phyloP scores from a whole-genome alignment of 1,139 yeast genomes.

The Torulaspora pretoriensis region DNA sequence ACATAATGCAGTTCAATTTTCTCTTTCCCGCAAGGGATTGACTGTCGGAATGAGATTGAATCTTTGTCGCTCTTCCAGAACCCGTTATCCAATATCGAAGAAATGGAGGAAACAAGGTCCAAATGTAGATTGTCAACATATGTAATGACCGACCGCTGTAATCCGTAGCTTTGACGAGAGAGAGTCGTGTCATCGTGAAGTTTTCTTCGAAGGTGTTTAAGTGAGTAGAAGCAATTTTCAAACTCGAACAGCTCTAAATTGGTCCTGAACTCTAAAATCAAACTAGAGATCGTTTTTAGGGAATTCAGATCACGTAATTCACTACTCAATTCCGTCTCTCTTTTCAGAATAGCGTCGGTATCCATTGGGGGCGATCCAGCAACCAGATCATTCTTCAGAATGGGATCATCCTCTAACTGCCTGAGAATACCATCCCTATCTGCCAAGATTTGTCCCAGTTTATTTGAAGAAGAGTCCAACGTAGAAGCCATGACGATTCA shows the following conservation, averaged over 20 bases:
- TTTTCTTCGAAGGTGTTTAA: conserved; percentile 26
- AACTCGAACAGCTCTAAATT: conserved; percentile 29
- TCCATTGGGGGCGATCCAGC: background rate
- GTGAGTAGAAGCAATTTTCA: conserved; percentile 33
- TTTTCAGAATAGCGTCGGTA: conserved; percentile 15
- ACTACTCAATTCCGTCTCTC: conserved; percentile 21
- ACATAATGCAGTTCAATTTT: conserved; percentile 20
- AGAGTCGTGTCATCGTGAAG: conserved; percentile 18
- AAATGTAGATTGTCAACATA: conserved; percentile 30
- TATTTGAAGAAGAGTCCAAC: background rate
- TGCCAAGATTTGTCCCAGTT: background rate
- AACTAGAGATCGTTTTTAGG: conserved; percentile 21
- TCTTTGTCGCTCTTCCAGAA: conserved; percentile 27
- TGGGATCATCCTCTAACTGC: conserved; percentile 24
- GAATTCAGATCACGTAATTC: conserved; percentile 24
- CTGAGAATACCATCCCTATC: conserved; percentile 10
- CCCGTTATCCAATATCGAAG: conserved; percentile 17
- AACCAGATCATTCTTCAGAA: conserved; percentile 9
- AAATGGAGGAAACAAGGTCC: conserved; percentile 20
- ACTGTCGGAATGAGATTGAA: conserved; percentile 17
- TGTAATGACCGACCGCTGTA: conserved; percentile 29
- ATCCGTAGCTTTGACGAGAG: conserved; percentile 25
- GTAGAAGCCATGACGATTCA: conserved; percentile 1
- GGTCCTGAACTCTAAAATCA: conserved; percentile 29
- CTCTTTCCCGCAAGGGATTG: conserved; percentile 15